Conservation (phyloP, 116 monocot species). For the Cymodocea nodosa region DNA sequence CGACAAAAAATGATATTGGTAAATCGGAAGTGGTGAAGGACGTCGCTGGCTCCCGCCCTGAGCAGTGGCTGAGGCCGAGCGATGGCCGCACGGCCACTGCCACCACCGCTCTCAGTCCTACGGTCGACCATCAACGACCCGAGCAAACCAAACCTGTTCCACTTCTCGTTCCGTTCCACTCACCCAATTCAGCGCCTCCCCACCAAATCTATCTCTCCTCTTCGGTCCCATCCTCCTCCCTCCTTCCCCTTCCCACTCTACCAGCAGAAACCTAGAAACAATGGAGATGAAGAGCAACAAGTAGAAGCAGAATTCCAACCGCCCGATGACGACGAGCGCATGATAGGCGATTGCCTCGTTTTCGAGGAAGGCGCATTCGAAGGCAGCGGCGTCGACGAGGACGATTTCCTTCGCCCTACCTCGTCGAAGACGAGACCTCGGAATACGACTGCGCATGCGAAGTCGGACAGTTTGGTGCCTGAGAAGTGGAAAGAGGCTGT, state of each 20-base stretch:
- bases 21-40: too few species aligned
- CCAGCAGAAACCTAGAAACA: too few species aligned
- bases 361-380: slow-evolving; percentile 93
- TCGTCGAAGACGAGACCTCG: neutral
- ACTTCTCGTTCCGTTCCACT: slow-evolving; percentile 6
- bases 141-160: neutral
- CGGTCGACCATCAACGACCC: neutral
- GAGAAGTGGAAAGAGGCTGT: slow-evolving; percentile 71
- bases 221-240: neutral
- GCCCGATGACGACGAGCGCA: slow-evolving; percentile 29
- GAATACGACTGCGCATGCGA: slow-evolving; percentile 4
- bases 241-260: neutral
- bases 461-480: slow-evolving; percentile 48
- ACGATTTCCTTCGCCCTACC: slow-evolving; percentile 5
- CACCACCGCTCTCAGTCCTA: too few species aligned
- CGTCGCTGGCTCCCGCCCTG: too few species aligned
- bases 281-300: too few species aligned
- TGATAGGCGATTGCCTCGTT: slow-evolving; percentile 84
- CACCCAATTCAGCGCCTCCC: neutral
- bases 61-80: too few species aligned
- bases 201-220: neutral
- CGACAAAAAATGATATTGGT: too few species aligned
- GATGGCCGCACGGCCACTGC: too few species aligned
- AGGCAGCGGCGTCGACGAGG: slow-evolving; percentile 14
- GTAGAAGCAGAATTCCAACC: neutral